Evolutionary conservation across 116 monocot genomes (phyloP), one percentile per base, ranked within the genome.

Genomic region (Phalaenopsis hybrid): DNA sequence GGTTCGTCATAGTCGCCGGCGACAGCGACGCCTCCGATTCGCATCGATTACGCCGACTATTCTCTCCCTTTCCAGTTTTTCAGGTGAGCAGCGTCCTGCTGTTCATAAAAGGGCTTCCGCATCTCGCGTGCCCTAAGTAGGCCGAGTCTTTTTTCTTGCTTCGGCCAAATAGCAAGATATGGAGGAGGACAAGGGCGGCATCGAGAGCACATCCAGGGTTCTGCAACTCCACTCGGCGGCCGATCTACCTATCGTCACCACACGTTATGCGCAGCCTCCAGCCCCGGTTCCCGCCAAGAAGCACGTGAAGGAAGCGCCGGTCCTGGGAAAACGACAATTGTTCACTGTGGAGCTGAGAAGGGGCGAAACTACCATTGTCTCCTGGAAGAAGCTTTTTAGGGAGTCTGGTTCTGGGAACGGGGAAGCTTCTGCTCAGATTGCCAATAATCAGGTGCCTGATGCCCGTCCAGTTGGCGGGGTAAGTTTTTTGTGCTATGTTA

Each of bases 361-460:
- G 13, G 96, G 89, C 23, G 92, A 96, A 88, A 96, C 96, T 33
- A 96, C 92, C 78, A 94, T 96, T 69, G 96, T 96, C 5, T 96
- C 96, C 1, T 96, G 96, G 96, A 96, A 94, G 92, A 92, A 86
- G 81, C 92, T 96, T 20, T 80, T 92, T 34, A 91, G 72, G 82
- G 92, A 94, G 46, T 79, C 85, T 28, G 73, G 81, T 70, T 63
- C 63, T 34, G 78, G 70, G 18, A 78, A 79, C 61, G 72, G 84
- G 78, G 80, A 67, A 33, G 41, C 45, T 18, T 44, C 25, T 9
- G 13, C 31, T 20, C 61, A 0, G 76, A 78, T 7, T 17, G 13
- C 20, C 23, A 3, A 51, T 77, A 57, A 76, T 76, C 76, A n/a
- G 11, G 34, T 23, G 41, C 59, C 58, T 77, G 77, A 77, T 44